Conservation (phyloP, 208 protist species). For the Kentomonas sorsogonicus region DNA sequence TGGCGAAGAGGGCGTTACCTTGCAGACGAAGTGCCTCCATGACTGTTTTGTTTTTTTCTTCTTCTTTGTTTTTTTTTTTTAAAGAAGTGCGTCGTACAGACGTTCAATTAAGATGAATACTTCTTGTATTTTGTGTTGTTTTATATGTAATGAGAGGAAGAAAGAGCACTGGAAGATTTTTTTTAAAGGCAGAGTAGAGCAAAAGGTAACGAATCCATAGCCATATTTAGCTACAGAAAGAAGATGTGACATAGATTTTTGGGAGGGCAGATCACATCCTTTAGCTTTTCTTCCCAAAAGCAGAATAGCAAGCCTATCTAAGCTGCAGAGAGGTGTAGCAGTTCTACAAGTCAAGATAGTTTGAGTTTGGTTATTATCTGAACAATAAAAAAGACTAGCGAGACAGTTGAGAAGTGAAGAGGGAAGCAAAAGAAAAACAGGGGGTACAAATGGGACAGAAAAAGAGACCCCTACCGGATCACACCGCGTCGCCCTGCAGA, state of each 20-base stretch:
- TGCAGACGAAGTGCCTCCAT: conserved; percentile 71
- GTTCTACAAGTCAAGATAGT: no score
- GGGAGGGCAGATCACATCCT: no score
- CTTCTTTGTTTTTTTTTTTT: conserved; percentile 1
- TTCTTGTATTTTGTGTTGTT: neutral
- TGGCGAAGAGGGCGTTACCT: conserved; percentile 59
- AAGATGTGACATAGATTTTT: no score
- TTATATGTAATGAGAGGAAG: neutral
- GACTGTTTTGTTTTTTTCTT: neutral
- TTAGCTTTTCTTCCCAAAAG: no score
- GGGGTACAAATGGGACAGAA: neutral
- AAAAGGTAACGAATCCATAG: conserved; percentile 1
- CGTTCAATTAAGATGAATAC: no score
- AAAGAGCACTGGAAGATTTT: neutral
- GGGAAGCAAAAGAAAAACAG: conserved; percentile 1
- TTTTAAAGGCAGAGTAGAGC: neutral
- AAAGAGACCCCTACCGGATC: neutral
- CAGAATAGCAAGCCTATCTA: no score
- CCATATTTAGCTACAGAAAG: neutral
- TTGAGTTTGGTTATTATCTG: no score
- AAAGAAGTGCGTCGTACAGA: no score
- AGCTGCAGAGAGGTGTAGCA: no score
- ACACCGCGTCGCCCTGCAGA: conserved; percentile 44
- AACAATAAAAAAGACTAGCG: neutral
- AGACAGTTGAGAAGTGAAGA: neutral